A percentile compares a stretch with the other conserved stretches of the same genome.
These are phyloP conservation scores for Fusarium coffeatum DNA, from an alignment of 2,329 filamentous ascomycete genomes.

Conservation along the genomic window DNA sequence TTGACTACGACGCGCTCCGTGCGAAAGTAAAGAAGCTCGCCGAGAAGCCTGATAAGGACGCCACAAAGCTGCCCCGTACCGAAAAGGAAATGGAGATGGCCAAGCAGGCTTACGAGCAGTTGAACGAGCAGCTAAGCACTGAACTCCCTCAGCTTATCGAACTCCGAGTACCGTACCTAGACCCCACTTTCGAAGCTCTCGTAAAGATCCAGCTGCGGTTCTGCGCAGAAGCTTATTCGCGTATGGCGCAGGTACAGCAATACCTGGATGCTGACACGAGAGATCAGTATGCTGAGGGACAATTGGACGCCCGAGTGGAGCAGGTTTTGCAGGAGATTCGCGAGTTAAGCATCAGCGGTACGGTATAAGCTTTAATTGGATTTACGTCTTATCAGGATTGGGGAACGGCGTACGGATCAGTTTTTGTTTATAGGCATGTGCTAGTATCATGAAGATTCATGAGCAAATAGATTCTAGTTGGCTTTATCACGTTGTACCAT, in stretches of 20 bases:
- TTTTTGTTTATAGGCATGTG: slow-evolving; percentile 46
- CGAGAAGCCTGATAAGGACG: slow-evolving; percentile 99
- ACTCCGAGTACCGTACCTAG: slow-evolving; percentile 93
- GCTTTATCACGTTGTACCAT: not conserved
- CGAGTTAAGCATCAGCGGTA: slow-evolving; percentile 90
- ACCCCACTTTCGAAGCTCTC: slow-evolving; percentile 95
- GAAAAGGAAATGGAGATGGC: slow-evolving; percentile 98
- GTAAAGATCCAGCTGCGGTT: slow-evolving; percentile 99
- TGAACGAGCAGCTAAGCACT: slow-evolving; percentile 94
- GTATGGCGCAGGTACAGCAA: slow-evolving; percentile 99
- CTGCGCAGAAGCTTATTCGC: slow-evolving; percentile 95
- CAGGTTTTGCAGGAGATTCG: slow-evolving; percentile 97
- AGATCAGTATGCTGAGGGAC: slow-evolving; percentile 94
- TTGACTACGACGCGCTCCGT: slow-evolving; percentile 96
- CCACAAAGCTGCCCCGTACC: slow-evolving; percentile 92
- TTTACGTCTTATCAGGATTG: slow-evolving; percentile 24
- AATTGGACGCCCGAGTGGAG: slow-evolving; percentile 91
- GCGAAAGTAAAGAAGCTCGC: slow-evolving; percentile 96
- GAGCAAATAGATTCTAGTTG: slow-evolving; percentile 44
- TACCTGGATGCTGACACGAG: slow-evolving; percentile 95
- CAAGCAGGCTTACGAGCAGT: slow-evolving; percentile 90
- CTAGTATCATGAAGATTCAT: slow-evolving; percentile 37
- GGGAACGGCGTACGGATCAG: slow-evolving; percentile 47
- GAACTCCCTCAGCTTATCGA: slow-evolving; percentile 97
- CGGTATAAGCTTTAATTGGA: slow-evolving; percentile 59